phyloP scores from a whole-genome alignment of 495 filamentous ascomycete genomes.

The Tuber aestivum region DNA sequence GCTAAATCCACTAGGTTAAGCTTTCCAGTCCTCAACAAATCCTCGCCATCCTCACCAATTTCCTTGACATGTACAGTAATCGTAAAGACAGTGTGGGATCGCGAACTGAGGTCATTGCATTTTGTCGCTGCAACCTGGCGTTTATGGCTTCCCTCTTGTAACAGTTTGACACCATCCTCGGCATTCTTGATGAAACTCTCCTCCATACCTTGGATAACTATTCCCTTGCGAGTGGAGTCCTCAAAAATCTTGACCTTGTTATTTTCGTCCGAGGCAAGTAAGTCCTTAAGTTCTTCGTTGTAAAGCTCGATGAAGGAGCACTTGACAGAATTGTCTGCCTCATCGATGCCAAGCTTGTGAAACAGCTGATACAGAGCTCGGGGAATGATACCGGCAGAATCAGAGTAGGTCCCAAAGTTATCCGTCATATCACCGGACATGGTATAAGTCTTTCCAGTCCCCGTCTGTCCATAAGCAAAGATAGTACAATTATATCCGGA shows the following conservation, averaged over 20 bases:
- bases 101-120: constrained; percentile 93
- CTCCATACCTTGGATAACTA: constrained; percentile 93
- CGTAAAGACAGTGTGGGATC: constrained; percentile 95
- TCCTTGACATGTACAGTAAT: constrained; percentile 83
- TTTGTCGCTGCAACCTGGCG: constrained; percentile 96
- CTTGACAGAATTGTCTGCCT: constrained; percentile 83
- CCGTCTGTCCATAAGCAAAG: constrained; percentile 96
- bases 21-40: constrained; percentile 88
- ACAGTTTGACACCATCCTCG: constrained; percentile 71
- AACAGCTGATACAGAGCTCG: constrained; percentile 82
- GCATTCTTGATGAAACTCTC: constrained; percentile 85
- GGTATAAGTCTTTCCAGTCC: constrained; percentile 97
- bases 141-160: constrained; percentile 85
- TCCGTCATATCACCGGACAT: constrained; percentile 98
- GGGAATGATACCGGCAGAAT: constrained; percentile 90
- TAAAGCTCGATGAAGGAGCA: constrained; percentile 98
- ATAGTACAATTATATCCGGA: constrained; percentile 97
- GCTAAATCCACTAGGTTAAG: constrained; percentile 94
- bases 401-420: constrained; percentile 74
- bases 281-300: constrained; percentile 90
- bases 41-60: constrained; percentile 73
- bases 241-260: constrained; percentile 92
- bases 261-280: constrained; percentile 72
- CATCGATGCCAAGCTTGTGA: constrained; percentile 60
- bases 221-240: constrained; percentile 74